Conservation (phyloP, 2,329 filamentous ascomycete species). For the Truncatella angustata region DNA sequence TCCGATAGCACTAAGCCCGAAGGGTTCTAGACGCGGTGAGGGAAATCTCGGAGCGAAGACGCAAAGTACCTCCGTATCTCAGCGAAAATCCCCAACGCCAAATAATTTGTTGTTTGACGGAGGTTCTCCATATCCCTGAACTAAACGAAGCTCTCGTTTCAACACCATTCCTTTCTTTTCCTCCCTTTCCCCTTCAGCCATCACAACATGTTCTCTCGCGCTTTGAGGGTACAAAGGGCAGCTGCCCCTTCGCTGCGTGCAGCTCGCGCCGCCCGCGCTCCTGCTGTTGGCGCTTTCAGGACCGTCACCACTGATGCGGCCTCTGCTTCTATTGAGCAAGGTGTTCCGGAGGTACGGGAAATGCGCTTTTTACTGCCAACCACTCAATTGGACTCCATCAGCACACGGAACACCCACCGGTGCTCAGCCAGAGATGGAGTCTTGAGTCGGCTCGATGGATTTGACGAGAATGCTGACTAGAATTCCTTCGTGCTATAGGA, state of each 20-base stretch:
- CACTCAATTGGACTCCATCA: neutral
- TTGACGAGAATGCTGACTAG: constrained; percentile 3
- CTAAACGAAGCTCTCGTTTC: neutral
- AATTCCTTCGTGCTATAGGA: constrained; percentile 52
- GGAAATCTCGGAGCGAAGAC: constrained; percentile 8
- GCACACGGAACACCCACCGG: neutral
- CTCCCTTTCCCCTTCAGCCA: constrained; percentile 6
- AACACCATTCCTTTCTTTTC: constrained; percentile 2
- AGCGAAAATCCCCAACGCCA: constrained; percentile 10
- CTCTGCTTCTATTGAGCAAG: constrained; percentile 82
- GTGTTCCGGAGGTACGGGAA: constrained; percentile 42
- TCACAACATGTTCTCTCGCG: constrained; percentile 66
- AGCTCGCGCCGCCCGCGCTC: constrained; percentile 39
- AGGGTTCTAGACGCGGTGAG: neutral
- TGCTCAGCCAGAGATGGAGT: neutral
- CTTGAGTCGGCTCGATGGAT: neutral
- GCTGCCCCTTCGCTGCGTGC: constrained; percentile 53
- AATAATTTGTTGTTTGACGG: constrained; percentile 11
- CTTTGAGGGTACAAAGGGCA: constrained; percentile 59
- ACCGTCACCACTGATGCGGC: constrained; percentile 94
- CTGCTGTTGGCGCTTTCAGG: constrained; percentile 56
- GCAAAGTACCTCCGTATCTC: constrained; percentile 7
- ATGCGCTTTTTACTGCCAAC: neutral
- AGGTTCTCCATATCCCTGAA: constrained; percentile 7
- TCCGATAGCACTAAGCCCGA: constrained; percentile 2